These are phyloP conservation scores for Aureobasidium zeae DNA, from an alignment of 2,329 filamentous ascomycete genomes.

Conservation along the genomic window DNA sequence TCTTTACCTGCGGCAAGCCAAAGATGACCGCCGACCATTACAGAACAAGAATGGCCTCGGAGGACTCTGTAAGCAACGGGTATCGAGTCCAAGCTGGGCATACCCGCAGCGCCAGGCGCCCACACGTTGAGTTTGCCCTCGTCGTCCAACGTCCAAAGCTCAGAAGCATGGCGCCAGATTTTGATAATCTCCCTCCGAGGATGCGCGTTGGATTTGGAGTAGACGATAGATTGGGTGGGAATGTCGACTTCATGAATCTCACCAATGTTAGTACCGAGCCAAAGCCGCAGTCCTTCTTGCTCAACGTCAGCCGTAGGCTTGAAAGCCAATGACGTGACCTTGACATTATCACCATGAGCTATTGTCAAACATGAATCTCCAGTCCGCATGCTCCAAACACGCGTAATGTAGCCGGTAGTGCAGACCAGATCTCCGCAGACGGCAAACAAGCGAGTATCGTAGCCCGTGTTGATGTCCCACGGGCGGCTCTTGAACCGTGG, in stretches of 20 bases:
- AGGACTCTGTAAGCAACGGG: constrained; percentile 72
- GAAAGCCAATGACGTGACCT: constrained; percentile 72
- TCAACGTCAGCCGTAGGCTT: constrained; percentile 70
- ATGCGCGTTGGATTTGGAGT: constrained; percentile 63
- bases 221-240: constrained; percentile 57
- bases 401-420: constrained; percentile 75
- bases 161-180: constrained; percentile 76
- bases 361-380: constrained; percentile 75
- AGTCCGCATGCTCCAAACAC: constrained; percentile 77
- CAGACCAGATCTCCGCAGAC: constrained; percentile 82
- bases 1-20: constrained; percentile 88
- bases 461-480: constrained; percentile 72
- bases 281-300: constrained; percentile 71
- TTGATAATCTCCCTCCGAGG: constrained; percentile 69
- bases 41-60: constrained; percentile 76
- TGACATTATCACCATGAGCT: constrained; percentile 74
- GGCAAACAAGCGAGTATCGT: constrained; percentile 78
- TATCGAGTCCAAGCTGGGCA: constrained; percentile 63
- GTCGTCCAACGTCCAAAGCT: constrained; percentile 92
- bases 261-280: constrained; percentile 82
- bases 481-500: constrained; percentile 64
- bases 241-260: constrained; percentile 88
- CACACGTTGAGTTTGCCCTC: constrained; percentile 79
- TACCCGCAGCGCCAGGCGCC: constrained; percentile 66
- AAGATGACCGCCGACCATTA: constrained; percentile 72